A percentile compares a stretch with the other conserved stretches of the same genome.
phyloP scores from a whole-genome alignment of 441 rosid species.

The Eugenia klotzschiana region DNA sequence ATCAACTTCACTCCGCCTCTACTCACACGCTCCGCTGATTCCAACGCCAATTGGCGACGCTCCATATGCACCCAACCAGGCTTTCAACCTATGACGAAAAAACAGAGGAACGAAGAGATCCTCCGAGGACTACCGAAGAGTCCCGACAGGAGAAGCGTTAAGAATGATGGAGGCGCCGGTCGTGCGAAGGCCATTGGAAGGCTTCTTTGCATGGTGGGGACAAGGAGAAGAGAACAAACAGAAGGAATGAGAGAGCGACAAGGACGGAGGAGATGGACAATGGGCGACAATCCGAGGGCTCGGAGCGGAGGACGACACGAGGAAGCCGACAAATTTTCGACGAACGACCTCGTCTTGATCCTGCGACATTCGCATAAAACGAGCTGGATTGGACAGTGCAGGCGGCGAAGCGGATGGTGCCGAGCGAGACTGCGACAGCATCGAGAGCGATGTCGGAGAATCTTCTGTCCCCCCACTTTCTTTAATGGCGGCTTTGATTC shows the following conservation, averaged over 20 bases:
- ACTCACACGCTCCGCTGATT: neutral
- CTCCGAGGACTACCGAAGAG: neutral
- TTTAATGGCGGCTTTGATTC: neutral
- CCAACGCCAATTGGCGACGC: neutral
- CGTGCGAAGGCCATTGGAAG: conserved; percentile 4
- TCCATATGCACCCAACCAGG: neutral
- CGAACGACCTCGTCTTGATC: neutral
- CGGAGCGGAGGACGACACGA: conserved; percentile 8
- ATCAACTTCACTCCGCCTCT: neutral
- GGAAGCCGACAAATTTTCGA: conserved; percentile 10
- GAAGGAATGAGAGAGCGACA: neutral
- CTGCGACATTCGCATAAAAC: neutral
- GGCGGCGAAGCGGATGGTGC: neutral
- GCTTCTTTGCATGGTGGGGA: neutral
- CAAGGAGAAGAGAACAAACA: neutral
- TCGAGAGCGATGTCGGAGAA: neutral
- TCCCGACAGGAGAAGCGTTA: neutral
- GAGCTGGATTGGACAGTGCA: too few relatives aligned
- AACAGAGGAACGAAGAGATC: neutral
- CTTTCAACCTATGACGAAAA: neutral
- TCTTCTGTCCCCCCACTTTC: neutral
- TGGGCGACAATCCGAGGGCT: conserved; percentile 10
- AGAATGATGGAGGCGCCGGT: neutral
- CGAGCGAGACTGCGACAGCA: neutral
- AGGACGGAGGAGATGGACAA: conserved; percentile 11